Evolutionary conservation across 1,284 basidiomycete species (phyloP).

Genomic region (Trichosporon sp.): DNA sequence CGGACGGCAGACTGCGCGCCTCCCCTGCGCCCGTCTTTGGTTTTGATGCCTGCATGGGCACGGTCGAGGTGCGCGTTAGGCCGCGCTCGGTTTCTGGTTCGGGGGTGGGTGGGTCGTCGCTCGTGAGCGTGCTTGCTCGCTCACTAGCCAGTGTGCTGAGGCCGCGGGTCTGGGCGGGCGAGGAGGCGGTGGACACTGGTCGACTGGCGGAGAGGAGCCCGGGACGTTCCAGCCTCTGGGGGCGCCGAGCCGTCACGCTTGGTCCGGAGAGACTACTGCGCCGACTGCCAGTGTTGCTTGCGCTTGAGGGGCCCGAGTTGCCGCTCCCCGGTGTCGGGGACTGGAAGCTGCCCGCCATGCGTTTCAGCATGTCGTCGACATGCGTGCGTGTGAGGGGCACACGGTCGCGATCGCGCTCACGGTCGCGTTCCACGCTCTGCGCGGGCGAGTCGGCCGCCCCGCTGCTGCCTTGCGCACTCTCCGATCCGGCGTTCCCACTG

Average conservation of each 20-base stretch:
- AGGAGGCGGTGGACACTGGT: background rate
- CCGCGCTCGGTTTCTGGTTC: background rate
- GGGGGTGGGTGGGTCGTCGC: background rate
- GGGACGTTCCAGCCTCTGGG: background rate
- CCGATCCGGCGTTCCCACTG: slow-evolving; percentile 15
- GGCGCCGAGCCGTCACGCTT: background rate
- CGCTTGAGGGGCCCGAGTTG: background rate
- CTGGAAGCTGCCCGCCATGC: slow-evolving; percentile 47
- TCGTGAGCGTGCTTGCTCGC: too few relatives aligned
- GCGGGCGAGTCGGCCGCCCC: background rate
- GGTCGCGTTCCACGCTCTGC: background rate
- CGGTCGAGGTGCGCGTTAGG: background rate
- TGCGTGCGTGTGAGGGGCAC: slow-evolving; percentile 50
- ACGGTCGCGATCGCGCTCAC: slow-evolving; percentile 20
- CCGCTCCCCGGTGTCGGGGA: background rate
- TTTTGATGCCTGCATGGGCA: slow-evolving; percentile 32
- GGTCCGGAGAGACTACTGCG: background rate
- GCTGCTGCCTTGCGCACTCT: background rate
- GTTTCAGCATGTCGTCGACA: slow-evolving; percentile 50
- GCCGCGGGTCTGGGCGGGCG: background rate
- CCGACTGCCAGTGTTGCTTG: background rate
- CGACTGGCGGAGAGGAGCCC: slow-evolving; percentile 13
- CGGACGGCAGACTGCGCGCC: background rate
- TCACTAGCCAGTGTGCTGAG: slow-evolving; percentile 5
- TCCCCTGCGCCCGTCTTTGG: slow-evolving; percentile 31